Base-by-base conservation (phyloP, 208 protist species). In the Balamuthia mandrillaris region DNA sequence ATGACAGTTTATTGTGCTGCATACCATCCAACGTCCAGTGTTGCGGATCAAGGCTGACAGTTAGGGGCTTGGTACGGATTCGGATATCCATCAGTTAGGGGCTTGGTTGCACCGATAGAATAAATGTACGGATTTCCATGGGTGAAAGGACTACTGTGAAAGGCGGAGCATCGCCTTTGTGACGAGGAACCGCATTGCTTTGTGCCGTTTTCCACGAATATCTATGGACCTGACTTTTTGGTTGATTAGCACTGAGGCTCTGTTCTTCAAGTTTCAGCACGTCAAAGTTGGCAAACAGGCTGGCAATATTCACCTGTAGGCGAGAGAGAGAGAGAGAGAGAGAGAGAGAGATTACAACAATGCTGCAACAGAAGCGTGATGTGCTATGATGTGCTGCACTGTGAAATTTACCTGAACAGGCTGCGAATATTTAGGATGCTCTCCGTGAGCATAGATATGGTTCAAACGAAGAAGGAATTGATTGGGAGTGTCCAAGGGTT, bases 71-170 rank as follows among this genome's bases (percentile, higher is more conserved):
- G n/a, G n/a, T n/a, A n/a, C n/a, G n/a, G n/a, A n/a, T n/a, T n/a
- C n/a, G n/a, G n/a, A n/a, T n/a, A n/a, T n/a, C n/a, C n/a, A n/a
- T n/a, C n/a, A n/a, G n/a, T n/a, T n/a, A n/a, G n/a, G n/a, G n/a
- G n/a, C n/a, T n/a, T n/a, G n/a, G n/a, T n/a, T n/a, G n/a, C n/a
- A n/a, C n/a, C n/a, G n/a, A n/a, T n/a, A n/a, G n/a, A n/a, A 70
- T 45, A 39, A 70, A 70, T 21, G 61, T 70, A 39, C 61, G 61
- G 61, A 70, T 70, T 39, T 70, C 61, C 61, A 70, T 70, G 6
- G 61, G 61, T 12, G 35, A 39, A 31, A 70, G 61, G 33, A 47
- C 61, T 39, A 70, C 61, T 4, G 45, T 0, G n/a, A n/a, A n/a
- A n/a, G n/a, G n/a, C n/a, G 61, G 61, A 31, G 45, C 7, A n/a